Evolutionary conservation across 768 basidiomycete genomes (phyloP).

Genomic region (Auricularia cornea): DNA sequence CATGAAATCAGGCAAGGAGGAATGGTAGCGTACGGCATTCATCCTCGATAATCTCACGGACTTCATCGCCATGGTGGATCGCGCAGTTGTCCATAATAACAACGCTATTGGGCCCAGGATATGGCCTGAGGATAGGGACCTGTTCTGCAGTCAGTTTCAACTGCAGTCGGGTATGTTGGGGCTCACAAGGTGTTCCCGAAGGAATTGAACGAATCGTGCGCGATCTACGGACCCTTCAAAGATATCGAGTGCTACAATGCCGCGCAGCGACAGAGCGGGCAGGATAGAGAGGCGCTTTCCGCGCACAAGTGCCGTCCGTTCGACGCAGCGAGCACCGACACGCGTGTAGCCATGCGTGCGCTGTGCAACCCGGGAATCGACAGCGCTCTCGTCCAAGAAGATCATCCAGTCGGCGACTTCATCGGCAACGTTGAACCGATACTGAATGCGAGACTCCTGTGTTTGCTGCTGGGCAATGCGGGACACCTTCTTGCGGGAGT

Average conservation of each 20-base stretch:
- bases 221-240: neutral
- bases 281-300: neutral
- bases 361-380: neutral
- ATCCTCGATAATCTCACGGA: slow-evolving; percentile 8
- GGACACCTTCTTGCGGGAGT: no score
- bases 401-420: no score
- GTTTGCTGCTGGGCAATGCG: no score
- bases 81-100: slow-evolving; percentile 20
- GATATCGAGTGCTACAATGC: neutral
- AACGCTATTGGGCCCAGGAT: slow-evolving; percentile 15
- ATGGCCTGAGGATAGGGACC: slow-evolving; percentile 8
- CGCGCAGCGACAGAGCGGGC: neutral
- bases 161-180: neutral
- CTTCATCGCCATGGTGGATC: slow-evolving; percentile 14
- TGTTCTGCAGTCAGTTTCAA: neutral
- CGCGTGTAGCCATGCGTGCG: neutral
- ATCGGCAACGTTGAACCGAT: no score
- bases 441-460: no score
- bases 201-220: neutral
- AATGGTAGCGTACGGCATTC: slow-evolving; percentile 1
- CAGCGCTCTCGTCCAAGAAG: no score
- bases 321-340: neutral
- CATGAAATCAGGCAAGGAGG: neutral
- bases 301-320: neutral
- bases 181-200: neutral